These are phyloP conservation scores for Mortierella sp. DNA, from an alignment of 371 early-diverging fungal genomes.

Conservation along the genomic window DNA sequence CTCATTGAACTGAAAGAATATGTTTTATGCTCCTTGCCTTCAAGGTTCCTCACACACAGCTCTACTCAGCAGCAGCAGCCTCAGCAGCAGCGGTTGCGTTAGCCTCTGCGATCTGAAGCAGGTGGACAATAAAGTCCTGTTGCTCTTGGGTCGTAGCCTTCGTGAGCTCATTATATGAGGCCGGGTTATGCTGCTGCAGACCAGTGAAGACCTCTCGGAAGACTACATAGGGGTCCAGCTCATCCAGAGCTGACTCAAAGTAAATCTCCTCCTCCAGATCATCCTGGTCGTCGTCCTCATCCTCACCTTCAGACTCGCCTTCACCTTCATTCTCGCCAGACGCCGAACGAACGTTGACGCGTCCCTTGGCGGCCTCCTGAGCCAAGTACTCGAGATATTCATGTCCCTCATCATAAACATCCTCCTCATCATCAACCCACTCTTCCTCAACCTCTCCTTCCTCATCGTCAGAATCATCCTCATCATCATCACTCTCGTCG, in stretches of 20 bases:
- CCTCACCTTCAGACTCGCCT: constrained; percentile 47
- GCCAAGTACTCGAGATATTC: constrained; percentile 76
- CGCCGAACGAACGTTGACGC: constrained; percentile 1
- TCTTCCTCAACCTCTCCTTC: constrained; percentile 68
- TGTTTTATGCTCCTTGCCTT: too few species aligned
- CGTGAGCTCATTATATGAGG: constrained; percentile 62
- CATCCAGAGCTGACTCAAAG: constrained; percentile 88
- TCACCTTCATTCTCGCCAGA: constrained; percentile 16
- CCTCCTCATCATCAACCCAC: constrained; percentile 65
- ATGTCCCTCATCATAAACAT: constrained; percentile 68
- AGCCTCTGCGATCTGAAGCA: constrained; percentile 32
- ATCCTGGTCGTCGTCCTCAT: constrained; percentile 69
- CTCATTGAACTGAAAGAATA: too few species aligned
- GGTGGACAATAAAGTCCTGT: constrained; percentile 34
- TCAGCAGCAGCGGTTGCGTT: constrained; percentile 31
- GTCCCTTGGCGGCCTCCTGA: constrained; percentile 58
- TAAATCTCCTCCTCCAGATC: constrained; percentile 83
- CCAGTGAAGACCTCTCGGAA: constrained; percentile 70
- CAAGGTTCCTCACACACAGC: too few species aligned
- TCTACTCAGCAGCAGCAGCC: constrained; percentile 17
- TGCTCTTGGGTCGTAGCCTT: constrained; percentile 59
- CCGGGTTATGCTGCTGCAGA: constrained; percentile 60
- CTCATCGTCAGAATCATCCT: constrained; percentile 65
- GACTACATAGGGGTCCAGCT: constrained; percentile 81
- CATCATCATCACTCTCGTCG: constrained; percentile 67